These are phyloP conservation scores for Rhodotorula mucilaginosa DNA, from an alignment of 1,284 basidiomycete species.

Conservation along the genomic window DNA sequence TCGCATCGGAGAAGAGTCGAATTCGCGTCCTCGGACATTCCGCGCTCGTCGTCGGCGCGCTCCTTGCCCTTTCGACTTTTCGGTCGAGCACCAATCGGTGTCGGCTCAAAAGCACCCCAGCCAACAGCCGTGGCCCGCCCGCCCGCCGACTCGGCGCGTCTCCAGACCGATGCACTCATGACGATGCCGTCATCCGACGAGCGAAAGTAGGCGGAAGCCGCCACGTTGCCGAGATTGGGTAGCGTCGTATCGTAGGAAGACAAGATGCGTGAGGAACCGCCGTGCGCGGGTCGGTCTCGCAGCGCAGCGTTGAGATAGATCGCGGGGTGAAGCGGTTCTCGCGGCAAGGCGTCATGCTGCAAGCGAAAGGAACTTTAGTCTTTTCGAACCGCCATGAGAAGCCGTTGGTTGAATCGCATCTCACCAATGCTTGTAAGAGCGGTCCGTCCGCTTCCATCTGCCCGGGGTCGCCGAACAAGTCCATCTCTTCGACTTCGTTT, in stretches of 20 bases:
- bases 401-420: too few species aligned
- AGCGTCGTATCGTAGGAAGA: conserved; percentile 2
- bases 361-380: accelerated
- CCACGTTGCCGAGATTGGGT: conserved; percentile 21
- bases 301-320: conserved; percentile 18
- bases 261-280: conserved; percentile 4
- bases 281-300: neutral
- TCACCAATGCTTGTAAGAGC: conserved; percentile 18
- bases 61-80: conserved; percentile 15
- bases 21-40: neutral
- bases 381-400: too few species aligned
- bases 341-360: conserved; percentile 8
- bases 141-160: neutral
- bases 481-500: conserved; percentile 13
- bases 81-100: neutral
- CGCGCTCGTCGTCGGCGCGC: conserved; percentile 2
- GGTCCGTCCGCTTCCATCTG: neutral
- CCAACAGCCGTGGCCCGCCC: conserved; percentile 15
- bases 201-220: neutral
- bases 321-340: conserved; percentile 19
- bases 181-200: neutral
- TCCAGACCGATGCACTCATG: conserved; percentile 7
- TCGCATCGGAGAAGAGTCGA: too few species aligned
- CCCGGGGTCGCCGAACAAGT: conserved; percentile 8
- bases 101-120: conserved; percentile 13